A percentile compares a stretch with the other conserved stretches of the same genome.
phyloP scores from a whole-genome alignment of 108 stramenopile genomes.

The Discostella stelligeroides region DNA sequence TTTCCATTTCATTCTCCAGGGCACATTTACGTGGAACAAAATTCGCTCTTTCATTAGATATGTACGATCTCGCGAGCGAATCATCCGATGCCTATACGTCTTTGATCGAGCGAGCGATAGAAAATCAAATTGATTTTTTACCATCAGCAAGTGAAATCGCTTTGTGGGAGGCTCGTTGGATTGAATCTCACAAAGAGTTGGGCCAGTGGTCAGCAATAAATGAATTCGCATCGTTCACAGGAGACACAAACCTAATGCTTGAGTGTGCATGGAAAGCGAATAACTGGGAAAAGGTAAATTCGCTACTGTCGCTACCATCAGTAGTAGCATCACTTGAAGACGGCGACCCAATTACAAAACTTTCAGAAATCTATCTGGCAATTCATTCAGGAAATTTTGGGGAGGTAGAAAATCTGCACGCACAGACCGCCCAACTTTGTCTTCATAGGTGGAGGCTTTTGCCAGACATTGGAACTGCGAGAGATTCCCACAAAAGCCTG shows the following conservation, averaged over 20 bases:
- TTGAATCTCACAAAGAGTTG: constrained; percentile 84
- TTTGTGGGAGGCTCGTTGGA: constrained; percentile 92
- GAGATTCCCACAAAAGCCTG: constrained; percentile 70
- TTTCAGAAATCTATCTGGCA: constrained; percentile 77
- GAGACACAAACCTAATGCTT: constrained; percentile 70
- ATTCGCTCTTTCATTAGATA: constrained; percentile 69
- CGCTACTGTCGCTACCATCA: constrained; percentile 53
- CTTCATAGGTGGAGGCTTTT: constrained; percentile 78
- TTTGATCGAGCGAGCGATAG: constrained; percentile 54
- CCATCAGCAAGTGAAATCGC: constrained; percentile 76
- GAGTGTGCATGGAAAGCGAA: constrained; percentile 90
- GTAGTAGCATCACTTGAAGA: constrained; percentile 65
- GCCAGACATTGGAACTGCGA: constrained; percentile 67
- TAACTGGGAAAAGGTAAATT: constrained; percentile 83
- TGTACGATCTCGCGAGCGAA: constrained; percentile 69
- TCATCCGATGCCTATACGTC: constrained; percentile 64
- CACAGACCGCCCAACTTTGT: constrained; percentile 81
- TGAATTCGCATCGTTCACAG: constrained; percentile 70
- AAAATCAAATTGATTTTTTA: constrained; percentile 13
- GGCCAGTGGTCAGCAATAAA: constrained; percentile 84
- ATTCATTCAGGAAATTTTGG: constrained; percentile 84
- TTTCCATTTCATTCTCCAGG: constrained; percentile 49
- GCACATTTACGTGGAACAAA: constrained; percentile 55
- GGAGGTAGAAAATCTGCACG: constrained; percentile 89
- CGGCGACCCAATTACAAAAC: constrained; percentile 70